Conservation (phyloP, 2,329 filamentous ascomycete genomes). For the Verticillium zaregamsianum region DNA sequence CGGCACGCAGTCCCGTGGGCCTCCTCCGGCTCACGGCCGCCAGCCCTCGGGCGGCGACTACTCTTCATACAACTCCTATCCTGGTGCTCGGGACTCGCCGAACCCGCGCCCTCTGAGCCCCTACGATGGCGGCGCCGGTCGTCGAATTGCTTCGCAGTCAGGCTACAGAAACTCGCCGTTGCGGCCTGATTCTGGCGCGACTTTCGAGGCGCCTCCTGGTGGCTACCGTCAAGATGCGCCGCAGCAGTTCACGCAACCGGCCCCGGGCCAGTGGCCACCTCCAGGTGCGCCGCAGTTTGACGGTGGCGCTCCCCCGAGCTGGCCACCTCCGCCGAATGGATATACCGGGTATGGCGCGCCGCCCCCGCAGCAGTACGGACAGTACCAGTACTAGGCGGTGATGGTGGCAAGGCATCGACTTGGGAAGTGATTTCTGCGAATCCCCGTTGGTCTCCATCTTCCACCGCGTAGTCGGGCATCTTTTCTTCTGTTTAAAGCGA, state of each 20-base stretch:
- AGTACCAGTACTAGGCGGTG: slow-evolving; percentile 25
- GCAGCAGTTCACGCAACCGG: slow-evolving; percentile 4
- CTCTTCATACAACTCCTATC: slow-evolving; percentile 17
- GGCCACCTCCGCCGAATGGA: slow-evolving; percentile 22
- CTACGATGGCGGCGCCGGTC: slow-evolving; percentile 30
- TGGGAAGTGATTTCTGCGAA: background rate
- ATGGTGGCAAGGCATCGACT: background rate
- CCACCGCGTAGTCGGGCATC: background rate
- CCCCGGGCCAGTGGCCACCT: slow-evolving; percentile 1
- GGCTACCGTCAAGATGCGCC: slow-evolving; percentile 18
- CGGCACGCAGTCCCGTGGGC: slow-evolving; percentile 27
- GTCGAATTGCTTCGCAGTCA: slow-evolving; percentile 32
- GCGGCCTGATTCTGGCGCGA: slow-evolving; percentile 41
- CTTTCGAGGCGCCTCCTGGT: slow-evolving; percentile 35
- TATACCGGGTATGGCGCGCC: slow-evolving; percentile 27
- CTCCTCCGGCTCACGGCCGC: slow-evolving; percentile 31
- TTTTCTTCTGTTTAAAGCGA: background rate
- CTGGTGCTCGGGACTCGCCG: slow-evolving; percentile 8
- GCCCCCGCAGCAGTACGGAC: slow-evolving; percentile 29
- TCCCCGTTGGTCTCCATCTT: background rate
- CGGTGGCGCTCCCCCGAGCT: slow-evolving; percentile 17
- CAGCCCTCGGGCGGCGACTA: slow-evolving; percentile 41
- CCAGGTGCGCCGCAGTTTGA: slow-evolving; percentile 1
- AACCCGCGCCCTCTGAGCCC: slow-evolving; percentile 41
- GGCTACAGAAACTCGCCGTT: slow-evolving; percentile 50